Evolutionary conservation across 2,329 filamentous ascomycete species (phyloP), one percentile per base, ranked within the genome.

Genomic region (Xylaria arbuscula): DNA sequence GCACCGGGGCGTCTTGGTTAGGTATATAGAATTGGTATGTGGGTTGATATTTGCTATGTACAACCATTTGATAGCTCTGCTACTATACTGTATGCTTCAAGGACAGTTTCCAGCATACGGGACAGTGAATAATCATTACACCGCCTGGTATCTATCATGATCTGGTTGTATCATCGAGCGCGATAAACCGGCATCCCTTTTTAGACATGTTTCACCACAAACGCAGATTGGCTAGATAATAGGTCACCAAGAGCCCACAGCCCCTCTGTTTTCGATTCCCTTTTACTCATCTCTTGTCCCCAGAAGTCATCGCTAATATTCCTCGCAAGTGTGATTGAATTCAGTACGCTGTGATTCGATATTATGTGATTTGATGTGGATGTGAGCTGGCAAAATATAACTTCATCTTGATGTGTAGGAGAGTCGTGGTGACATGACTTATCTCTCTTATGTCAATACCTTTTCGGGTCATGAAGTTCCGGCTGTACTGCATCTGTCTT

Each of bases 381-480:
- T 47, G 50, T 42, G 36, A 51, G 56, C 19, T 19, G 19, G 22
- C 51, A 55, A 36, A 51, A 56, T 36, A 50, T 57, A 24, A 40
- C 54, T 64, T 40, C 17, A 40, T 64, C 11, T 34, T 51, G 15
- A n/a, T 45, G 36, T 61, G 19, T 28, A 5, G n/a, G n/a, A n/a
- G 10, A 60, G 19, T 54, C 15, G 32, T 32, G 15, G 5, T 64
- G 24, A 6, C n/a, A 57, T 47, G 15, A 11, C 28, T 42, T 28
- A n/a, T 56, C 51, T 50, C 22, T 42, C 60, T n/a, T 28, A 17
- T 42, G 24, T 55, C 54, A 47, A 48, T 63, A 34, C 56, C 48
- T 54, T 38, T 64, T 45, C 55, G 19, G 53, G 40, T 38, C 40
- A 32, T 51, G 50, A 28, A 56, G 8, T 54, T 55, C 24, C 22